Base-by-base conservation (phyloP, 1,284 basidiomycete species). In the Earliella scabrosa region DNA sequence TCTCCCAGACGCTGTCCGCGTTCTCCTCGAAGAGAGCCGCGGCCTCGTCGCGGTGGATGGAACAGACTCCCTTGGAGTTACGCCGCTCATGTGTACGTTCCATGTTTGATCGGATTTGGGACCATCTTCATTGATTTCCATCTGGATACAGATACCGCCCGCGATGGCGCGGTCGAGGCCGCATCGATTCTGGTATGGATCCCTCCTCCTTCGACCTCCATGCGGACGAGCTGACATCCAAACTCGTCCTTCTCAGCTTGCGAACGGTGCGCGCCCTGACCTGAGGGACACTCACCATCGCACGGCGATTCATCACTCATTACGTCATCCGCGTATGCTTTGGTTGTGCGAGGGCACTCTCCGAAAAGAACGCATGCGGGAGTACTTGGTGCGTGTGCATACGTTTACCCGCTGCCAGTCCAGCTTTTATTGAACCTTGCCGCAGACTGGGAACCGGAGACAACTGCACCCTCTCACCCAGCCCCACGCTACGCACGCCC, bases 41-140 rank as follows among this genome's bases (percentile, higher is more conserved):
- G 84, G 83, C 41, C 69, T 81, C 21, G 82, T 91, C 32, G 80
- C 84, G 8, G 87, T 90, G 4, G 86, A 91, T 63, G 87, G 83
- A 24, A 81, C 83, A 74, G 88, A 91, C 64, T 73, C 79, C 26
- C 82, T 87, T 63, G 86, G 86, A 6, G 88, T 86, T 24, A 91
- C 88, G 20, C 82, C 88, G 7, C 75, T 91, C 54, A 91, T 91
- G 88, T 91, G 89, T 91, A 75, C 74, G 21, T 58, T 50, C 16
- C 40, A 23, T 45, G 43, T 35, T 43, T 48, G 32, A 10, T 24
- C n/a, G n/a, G 29, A 38, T 49, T 32, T 29, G 54, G 54, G 36
- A 50, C 48, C 23, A 41, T 66, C 35, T 36, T 61, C 40, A 52
- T 43, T 52, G 40, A 69, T 60, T 50, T 63, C 49, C 56, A n/a